Conservation (phyloP, 192 early-diverging fungal species). For the Dissophora ornata region DNA sequence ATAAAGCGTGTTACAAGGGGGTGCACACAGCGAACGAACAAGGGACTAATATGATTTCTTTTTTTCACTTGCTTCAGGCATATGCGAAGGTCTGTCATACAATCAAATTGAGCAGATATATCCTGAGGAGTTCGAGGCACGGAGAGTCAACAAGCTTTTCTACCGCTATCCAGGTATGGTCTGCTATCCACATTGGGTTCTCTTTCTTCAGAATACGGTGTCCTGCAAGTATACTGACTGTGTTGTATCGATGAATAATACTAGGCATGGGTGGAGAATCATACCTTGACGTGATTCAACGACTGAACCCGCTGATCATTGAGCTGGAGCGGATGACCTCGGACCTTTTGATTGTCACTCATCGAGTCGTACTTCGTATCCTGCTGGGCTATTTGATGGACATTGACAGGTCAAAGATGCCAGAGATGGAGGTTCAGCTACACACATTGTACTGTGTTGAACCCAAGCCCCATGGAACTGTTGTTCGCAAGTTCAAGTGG, state of each 20-base stretch:
- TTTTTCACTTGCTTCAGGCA: constrained; percentile 12
- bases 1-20: no score
- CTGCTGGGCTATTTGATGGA: constrained; percentile 92
- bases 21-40: no score
- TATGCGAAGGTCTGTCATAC: constrained; percentile 82
- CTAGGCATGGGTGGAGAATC: constrained; percentile 91
- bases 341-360: constrained; percentile 89
- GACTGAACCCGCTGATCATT: constrained; percentile 92
- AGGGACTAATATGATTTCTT: no score
- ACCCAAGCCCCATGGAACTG: constrained; percentile 87
- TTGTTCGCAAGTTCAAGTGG: constrained; percentile 33
- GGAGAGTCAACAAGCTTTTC: constrained; percentile 87
- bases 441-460: constrained; percentile 83
- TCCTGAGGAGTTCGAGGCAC: constrained; percentile 86
- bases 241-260: background rate
- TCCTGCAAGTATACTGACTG: background rate
- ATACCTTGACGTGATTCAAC: constrained; percentile 94
- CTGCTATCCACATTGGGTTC: no score
- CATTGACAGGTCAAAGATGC: constrained; percentile 82
- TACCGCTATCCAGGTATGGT: constrained; percentile 87
- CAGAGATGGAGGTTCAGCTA: constrained; percentile 82
- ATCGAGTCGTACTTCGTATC: constrained; percentile 91
- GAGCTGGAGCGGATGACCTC: constrained; percentile 95
- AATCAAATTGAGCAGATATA: constrained; percentile 80
- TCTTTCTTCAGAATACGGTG: background rate